Evolutionary conservation across 1,139 yeast genomes (phyloP).

Genomic region (Pichia sp.): DNA sequence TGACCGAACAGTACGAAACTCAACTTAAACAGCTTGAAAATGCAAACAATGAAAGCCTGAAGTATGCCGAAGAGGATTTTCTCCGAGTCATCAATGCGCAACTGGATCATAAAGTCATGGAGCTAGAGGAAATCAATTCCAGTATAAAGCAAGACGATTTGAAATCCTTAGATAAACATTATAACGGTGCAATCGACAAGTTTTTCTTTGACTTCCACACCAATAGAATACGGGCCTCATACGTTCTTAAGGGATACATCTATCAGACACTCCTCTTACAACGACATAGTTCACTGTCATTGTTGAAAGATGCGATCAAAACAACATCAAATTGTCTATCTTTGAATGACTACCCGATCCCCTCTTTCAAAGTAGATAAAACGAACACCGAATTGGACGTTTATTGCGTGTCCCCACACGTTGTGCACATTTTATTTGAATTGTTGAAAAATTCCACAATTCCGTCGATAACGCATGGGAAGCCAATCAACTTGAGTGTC

Average conservation of each 20-base stretch:
- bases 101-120: constrained; percentile 15
- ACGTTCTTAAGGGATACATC: constrained; percentile 19
- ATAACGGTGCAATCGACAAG: constrained; percentile 14
- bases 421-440: constrained; percentile 25
- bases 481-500: constrained; percentile 16
- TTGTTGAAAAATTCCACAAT: constrained; percentile 24
- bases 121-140: constrained; percentile 17
- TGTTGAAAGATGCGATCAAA: constrained; percentile 17
- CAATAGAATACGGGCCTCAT: constrained; percentile 21
- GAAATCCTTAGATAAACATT: constrained; percentile 15
- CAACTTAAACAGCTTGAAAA: constrained; percentile 3
- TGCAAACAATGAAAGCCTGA: background rate
- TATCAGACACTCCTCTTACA: constrained; percentile 14
- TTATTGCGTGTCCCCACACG: constrained; percentile 23
- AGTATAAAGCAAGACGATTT: constrained; percentile 15
- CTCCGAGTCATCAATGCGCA: constrained; percentile 6
- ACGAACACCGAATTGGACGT: constrained; percentile 4
- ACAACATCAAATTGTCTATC: constrained; percentile 19
- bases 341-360: constrained; percentile 25
- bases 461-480: constrained; percentile 19
- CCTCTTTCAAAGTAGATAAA: constrained; percentile 14
- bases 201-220: constrained; percentile 20
- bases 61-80: constrained; percentile 9
- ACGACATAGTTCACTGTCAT: constrained; percentile 9
- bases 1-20: constrained; percentile 4